These are phyloP conservation scores for Pluteus cervinus DNA, from an alignment of 768 basidiomycete species.

Conservation along the genomic window DNA sequence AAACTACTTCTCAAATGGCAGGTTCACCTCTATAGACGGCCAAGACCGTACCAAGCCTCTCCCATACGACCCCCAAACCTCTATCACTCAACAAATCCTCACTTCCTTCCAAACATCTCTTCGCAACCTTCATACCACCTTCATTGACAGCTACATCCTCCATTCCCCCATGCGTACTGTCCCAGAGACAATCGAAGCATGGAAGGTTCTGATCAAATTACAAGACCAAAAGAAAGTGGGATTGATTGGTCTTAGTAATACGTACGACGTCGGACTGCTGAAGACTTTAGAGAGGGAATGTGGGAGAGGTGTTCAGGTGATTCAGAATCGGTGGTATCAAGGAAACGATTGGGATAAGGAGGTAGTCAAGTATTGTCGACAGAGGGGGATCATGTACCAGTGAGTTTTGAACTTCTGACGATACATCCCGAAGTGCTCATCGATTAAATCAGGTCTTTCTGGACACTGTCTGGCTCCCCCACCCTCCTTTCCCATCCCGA, in stretches of 20 bases:
- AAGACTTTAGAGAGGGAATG: conserved; percentile 42
- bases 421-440: not conserved
- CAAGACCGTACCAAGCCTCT: conserved; percentile 67
- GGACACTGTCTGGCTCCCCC: conserved; percentile 82
- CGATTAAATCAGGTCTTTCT: conserved; percentile 62
- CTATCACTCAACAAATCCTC: conserved; percentile 53
- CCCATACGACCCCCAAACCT: conserved; percentile 58
- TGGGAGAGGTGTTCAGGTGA: conserved; percentile 63
- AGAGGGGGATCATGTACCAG: conserved; percentile 69
- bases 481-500: conserved; percentile 45
- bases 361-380: conserved; percentile 59
- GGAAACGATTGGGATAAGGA: conserved; percentile 70
- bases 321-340: conserved; percentile 85
- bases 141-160: conserved; percentile 74
- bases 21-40: conserved; percentile 69
- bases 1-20: conserved; percentile 18
- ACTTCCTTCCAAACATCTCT: conserved; percentile 62
- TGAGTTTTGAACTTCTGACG: conserved; percentile 18
- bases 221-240: conserved; percentile 61
- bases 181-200: conserved; percentile 62
- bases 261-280: conserved; percentile 58
- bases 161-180: conserved; percentile 66
- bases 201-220: conserved; percentile 52
- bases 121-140: conserved; percentile 60
- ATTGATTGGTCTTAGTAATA: conserved; percentile 72